These are phyloP conservation scores for Venturia aucupariae DNA, from an alignment of 2,329 filamentous ascomycete genomes.

Conservation along the genomic window DNA sequence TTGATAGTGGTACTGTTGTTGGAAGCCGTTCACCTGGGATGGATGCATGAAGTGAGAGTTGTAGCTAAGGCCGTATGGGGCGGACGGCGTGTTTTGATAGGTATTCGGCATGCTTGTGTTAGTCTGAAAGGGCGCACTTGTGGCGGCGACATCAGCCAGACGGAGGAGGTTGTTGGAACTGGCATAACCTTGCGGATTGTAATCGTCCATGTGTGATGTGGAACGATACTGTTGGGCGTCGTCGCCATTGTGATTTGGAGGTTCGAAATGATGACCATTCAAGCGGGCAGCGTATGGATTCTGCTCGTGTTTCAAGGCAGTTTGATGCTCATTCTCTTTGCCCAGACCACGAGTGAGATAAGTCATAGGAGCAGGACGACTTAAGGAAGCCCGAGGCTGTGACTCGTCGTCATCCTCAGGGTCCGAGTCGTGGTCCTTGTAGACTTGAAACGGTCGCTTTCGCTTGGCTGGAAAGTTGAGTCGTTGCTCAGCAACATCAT, in stretches of 20 bases:
- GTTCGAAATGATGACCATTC: neutral
- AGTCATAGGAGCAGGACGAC: neutral
- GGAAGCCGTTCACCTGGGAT: neutral
- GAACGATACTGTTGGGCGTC: neutral
- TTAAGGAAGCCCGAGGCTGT: neutral
- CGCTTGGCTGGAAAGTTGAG: neutral
- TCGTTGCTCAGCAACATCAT: neutral
- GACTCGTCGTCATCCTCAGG: conserved; percentile 1
- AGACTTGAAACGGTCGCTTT: neutral
- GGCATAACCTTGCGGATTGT: neutral
- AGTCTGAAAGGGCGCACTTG: neutral
- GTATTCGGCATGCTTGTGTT: neutral
- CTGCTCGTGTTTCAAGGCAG: neutral
- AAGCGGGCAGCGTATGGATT: neutral
- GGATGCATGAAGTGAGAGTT: neutral
- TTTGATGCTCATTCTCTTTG: neutral
- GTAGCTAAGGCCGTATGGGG: conserved; percentile 1
- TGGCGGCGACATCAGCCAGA: conserved; percentile 7
- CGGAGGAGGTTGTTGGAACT: neutral
- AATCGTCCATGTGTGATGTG: neutral
- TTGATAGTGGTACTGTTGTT: conserved; percentile 2
- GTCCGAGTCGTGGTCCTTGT: conserved; percentile 6
- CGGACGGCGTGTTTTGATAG: neutral
- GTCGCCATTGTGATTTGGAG: neutral
- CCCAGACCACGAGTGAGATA: conserved; percentile 7